phyloP scores from a whole-genome alignment of 2,329 filamentous ascomycete genomes.

The Exophiala sp. region DNA sequence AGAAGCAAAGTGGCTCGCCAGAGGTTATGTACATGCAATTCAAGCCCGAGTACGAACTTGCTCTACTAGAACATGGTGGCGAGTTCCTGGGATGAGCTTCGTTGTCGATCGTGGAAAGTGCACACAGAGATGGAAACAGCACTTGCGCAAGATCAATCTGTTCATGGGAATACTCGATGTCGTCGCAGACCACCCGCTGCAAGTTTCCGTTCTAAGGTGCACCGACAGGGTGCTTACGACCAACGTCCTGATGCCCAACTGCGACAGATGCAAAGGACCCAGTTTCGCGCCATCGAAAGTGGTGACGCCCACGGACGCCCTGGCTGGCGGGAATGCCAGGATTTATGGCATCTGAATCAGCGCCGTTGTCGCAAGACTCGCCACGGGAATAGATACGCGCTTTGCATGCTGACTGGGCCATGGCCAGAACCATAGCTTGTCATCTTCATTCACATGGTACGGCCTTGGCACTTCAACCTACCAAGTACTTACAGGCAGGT shows the following conservation, averaged over 20 bases:
- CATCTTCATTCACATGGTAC: slow-evolving; percentile 18
- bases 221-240: slow-evolving; percentile 27
- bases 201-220: slow-evolving; percentile 9
- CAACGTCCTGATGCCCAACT: slow-evolving; percentile 29
- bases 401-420: slow-evolving; percentile 35
- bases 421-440: slow-evolving; percentile 40
- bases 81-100: slow-evolving; percentile 43
- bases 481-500: too few relatives aligned
- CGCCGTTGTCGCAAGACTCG: slow-evolving; percentile 32
- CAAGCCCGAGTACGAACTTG: slow-evolving; percentile 67
- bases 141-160: neutral
- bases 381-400: slow-evolving; percentile 35
- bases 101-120: too few relatives aligned
- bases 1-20: slow-evolving; percentile 59
- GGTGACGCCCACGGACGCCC: slow-evolving; percentile 32
- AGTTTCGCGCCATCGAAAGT: slow-evolving; percentile 30
- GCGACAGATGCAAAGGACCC: slow-evolving; percentile 9
- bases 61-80: slow-evolving; percentile 58
- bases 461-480: too few relatives aligned
- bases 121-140: too few relatives aligned
- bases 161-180: slow-evolving; percentile 2
- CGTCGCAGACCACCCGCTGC: slow-evolving; percentile 2
- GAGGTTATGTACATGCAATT: slow-evolving; percentile 64
- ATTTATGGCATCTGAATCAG: slow-evolving; percentile 37
- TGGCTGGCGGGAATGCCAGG: slow-evolving; percentile 28